phyloP scores from a whole-genome alignment of 2,329 filamentous ascomycete species.

The Cladosporium sphaerospermum region DNA sequence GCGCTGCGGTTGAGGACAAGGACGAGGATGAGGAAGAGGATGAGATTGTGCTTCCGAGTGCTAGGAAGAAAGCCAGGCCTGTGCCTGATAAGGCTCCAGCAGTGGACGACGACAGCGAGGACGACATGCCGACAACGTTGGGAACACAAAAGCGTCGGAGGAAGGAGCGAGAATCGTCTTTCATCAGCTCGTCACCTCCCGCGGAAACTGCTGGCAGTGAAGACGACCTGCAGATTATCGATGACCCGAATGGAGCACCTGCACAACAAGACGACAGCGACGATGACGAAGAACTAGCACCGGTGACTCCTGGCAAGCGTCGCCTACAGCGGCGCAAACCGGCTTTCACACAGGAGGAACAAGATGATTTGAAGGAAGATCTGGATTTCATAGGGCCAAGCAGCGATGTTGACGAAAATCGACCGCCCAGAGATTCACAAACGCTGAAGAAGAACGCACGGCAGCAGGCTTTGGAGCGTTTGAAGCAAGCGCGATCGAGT shows the following conservation, averaged over 20 bases:
- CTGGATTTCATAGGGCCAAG: slow-evolving; percentile 37
- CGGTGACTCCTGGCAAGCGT: slow-evolving; percentile 22
- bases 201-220: slow-evolving; percentile 22
- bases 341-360: slow-evolving; percentile 27
- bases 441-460: slow-evolving; percentile 31
- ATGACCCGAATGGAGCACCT: slow-evolving; percentile 1
- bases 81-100: slow-evolving; percentile 10
- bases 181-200: slow-evolving; percentile 22
- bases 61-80: background rate
- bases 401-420: slow-evolving; percentile 24
- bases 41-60: slow-evolving; percentile 4
- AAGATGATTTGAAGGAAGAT: slow-evolving; percentile 41
- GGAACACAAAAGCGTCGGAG: slow-evolving; percentile 21
- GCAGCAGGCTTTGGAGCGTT: slow-evolving; percentile 37
- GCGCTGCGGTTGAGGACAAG: background rate
- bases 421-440: slow-evolving; percentile 23
- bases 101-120: slow-evolving; percentile 20
- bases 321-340: slow-evolving; percentile 18
- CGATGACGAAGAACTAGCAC: slow-evolving; percentile 17
- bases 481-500: slow-evolving; percentile 38
- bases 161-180: slow-evolving; percentile 15
- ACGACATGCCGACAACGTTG: slow-evolving; percentile 26
- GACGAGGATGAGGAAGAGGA: slow-evolving; percentile 9
- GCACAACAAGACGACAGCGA: slow-evolving; percentile 11
- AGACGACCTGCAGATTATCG: slow-evolving; percentile 24